Evolutionary conservation across 2,329 filamentous ascomycete genomes (phyloP), one percentile per base, ranked within the genome.

Genomic region (Raffaelea albimanens): DNA sequence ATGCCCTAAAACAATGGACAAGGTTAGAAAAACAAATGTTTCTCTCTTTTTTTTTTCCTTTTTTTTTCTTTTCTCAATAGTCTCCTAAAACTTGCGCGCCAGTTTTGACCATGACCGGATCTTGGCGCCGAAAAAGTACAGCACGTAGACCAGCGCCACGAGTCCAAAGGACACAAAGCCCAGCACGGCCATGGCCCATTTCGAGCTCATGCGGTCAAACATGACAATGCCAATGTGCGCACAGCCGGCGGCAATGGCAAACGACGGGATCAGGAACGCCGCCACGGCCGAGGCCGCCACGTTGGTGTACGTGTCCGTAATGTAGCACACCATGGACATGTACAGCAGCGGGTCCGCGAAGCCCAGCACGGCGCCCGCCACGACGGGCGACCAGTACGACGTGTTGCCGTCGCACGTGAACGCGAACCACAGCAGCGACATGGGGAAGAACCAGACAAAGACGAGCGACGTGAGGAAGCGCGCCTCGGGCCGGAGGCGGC

Each of bases 371-470:
- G 31, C 47, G 13, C 47, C 47, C 16, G 47, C 47, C 16, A 49
- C 43, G 22, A 49, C 43, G 18, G 47, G 47, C 9, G 47, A 49
- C 47, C 47, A 49, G 43, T 46, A 49, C 4, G 39, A 43, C 22
- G 21, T 21, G 47, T 43, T 38, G 43, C 47, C 47, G 31, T 45
- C 33, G 47, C 47, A 39, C 29, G 47, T 49, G 21, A 49, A 49
- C 43, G 47, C 47, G 33, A 49, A 49, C 47, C 47, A 49, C 10
- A 49, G 47, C 47, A 49, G 34, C 39, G 47, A 49, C 11, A 23
- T 19, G 21, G 47, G 47, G 43, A 49, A 49, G 10, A 49, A 40
- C 47, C 47, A 49, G 33, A 49, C 47, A 20, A 19, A 25, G 33
- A 43, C 43, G 29, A 49, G 43, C 39, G 43, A 46, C 31, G 47